These are phyloP conservation scores for Tritrichomonas musculus DNA, from an alignment of 208 protist species.

Conservation along the genomic window DNA sequence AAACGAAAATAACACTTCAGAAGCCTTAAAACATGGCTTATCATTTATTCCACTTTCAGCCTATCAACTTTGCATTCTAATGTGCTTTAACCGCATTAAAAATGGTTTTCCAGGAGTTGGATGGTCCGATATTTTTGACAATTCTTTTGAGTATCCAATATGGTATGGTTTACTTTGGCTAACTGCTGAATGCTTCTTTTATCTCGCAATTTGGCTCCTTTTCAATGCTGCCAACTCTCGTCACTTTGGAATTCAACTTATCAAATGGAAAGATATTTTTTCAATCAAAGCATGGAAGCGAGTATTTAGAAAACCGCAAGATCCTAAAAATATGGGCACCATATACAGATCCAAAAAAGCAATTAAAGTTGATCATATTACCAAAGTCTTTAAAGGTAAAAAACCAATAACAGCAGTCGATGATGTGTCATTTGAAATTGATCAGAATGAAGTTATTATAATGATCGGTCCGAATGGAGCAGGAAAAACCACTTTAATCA, in stretches of 20 bases:
- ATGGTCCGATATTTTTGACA: not conserved
- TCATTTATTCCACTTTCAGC: not conserved
- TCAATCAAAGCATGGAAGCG: not conserved
- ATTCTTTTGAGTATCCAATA: not conserved
- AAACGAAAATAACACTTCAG: not conserved
- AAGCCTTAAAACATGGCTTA: not conserved
- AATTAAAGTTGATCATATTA: not conserved
- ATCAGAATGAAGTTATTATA: constrained; percentile 23
- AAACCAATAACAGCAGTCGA: not conserved
- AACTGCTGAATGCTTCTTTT: not conserved
- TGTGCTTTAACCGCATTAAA: not conserved
- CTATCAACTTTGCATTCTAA: not conserved
- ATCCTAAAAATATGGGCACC: not conserved
- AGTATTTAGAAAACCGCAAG: not conserved
- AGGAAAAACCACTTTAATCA: not conserved
- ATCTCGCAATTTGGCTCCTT: not conserved
- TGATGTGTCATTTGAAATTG: not conserved
- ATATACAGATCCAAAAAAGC: not conserved
- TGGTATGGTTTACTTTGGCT: not conserved
- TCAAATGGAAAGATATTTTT: not conserved
- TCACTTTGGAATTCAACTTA: not conserved
- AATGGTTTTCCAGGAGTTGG: not conserved
- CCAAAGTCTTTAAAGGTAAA: not conserved
- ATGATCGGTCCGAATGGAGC: constrained; percentile 28
- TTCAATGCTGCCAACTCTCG: not conserved